Evolutionary conservation across 2,329 filamentous ascomycete genomes (phyloP).

Genomic region (Phyllosticta citribraziliensis): DNA sequence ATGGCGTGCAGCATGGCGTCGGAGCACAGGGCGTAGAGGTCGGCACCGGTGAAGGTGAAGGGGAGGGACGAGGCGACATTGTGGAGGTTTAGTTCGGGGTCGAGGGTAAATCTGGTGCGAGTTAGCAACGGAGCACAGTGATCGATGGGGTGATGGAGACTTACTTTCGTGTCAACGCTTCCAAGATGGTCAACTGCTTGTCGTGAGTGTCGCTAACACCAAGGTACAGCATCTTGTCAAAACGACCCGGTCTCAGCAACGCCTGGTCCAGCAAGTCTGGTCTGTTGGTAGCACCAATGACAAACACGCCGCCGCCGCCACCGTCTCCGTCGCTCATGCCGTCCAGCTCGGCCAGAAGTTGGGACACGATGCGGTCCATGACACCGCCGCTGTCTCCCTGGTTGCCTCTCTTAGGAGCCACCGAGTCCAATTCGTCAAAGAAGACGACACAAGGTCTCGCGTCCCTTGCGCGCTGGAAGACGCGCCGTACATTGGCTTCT

Average conservation of each 20-base stretch:
- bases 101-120: constrained; percentile 62
- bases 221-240: constrained; percentile 97
- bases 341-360: constrained; percentile 87
- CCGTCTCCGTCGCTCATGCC: constrained; percentile 88
- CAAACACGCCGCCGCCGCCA: constrained; percentile 78
- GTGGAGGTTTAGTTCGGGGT: constrained; percentile 66
- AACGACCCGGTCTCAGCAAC: constrained; percentile 76
- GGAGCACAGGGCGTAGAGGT: constrained; percentile 93
- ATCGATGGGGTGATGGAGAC: constrained; percentile 27
- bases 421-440: constrained; percentile 87
- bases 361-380: constrained; percentile 95
- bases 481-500: constrained; percentile 80
- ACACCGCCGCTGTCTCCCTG: constrained; percentile 95
- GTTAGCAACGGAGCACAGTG: constrained; percentile 7
- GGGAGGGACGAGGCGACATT: constrained; percentile 68
- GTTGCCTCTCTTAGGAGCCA: constrained; percentile 92
- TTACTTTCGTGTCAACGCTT: constrained; percentile 88
- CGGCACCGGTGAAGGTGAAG: constrained; percentile 94
- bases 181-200: constrained; percentile 88
- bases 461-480: constrained; percentile 79
- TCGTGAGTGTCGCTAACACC: constrained; percentile 95
- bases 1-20: constrained; percentile 99
- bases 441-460: constrained; percentile 84
- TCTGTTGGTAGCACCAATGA: constrained; percentile 91
- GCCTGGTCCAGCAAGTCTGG: constrained; percentile 90